Conservation (phyloP, 176 grass and related monocot genomes). For the Olyra latifolia region DNA sequence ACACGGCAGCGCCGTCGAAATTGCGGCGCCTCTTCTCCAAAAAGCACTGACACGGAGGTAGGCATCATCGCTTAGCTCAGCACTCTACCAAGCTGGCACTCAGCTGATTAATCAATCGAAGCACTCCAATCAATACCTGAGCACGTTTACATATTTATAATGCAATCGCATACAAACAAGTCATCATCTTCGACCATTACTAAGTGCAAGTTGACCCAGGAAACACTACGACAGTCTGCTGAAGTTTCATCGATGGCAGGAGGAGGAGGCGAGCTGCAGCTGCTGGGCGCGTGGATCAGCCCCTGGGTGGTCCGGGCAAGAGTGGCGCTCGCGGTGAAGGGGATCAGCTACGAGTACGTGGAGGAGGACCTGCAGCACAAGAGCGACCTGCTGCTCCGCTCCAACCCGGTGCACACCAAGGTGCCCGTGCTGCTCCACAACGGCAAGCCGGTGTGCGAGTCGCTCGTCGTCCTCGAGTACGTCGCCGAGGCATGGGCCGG, state of each 20-base stretch:
- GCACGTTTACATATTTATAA: too few species aligned
- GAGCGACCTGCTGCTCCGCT: constrained; percentile 45
- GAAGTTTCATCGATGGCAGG: constrained; percentile 13
- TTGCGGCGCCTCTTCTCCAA: too few species aligned
- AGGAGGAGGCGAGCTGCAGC: constrained; percentile 19
- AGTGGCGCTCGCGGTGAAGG: constrained; percentile 26
- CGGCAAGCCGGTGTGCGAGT: constrained; percentile 48
- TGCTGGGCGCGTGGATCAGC: constrained; percentile 43
- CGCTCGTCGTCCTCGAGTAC: constrained; percentile 43
- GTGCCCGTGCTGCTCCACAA: constrained; percentile 49
- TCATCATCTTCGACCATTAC: too few species aligned
- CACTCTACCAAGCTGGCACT: too few species aligned
- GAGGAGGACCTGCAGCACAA: constrained; percentile 34
- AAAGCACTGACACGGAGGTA: too few species aligned
- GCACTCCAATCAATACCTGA: too few species aligned
- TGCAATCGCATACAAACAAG: too few species aligned
- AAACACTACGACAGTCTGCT: too few species aligned
- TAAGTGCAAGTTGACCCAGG: too few species aligned
- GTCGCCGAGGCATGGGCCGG: constrained; percentile 28
- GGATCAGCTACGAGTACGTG: constrained; percentile 34
- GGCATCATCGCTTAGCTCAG: too few species aligned
- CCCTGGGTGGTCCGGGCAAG: constrained; percentile 31
- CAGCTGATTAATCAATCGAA: too few species aligned
- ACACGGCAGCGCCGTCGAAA: too few species aligned
- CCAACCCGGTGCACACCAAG: constrained; percentile 53